Base-by-base conservation (phyloP, 2,329 filamentous ascomycete genomes). In the Teratosphaeria destructans region DNA sequence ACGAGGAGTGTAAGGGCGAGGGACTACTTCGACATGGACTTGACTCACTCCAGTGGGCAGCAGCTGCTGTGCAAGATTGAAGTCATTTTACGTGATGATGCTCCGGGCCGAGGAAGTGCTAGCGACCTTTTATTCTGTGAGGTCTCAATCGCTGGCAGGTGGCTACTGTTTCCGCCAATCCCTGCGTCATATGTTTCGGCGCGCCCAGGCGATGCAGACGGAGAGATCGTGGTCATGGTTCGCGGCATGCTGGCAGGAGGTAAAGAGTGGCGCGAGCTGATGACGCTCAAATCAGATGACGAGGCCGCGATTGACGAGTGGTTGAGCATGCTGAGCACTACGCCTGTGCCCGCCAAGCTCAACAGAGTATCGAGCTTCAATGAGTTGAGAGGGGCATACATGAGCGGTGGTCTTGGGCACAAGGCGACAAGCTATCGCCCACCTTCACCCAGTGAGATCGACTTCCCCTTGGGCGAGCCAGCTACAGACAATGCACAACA, bases 41-140 rank as follows among this genome's bases (percentile, higher is more conserved):
- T 99, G 14, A 81, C 83, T 56, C 94, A 99, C 73, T 95, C 93
- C 1, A 96, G 84, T 68, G 92, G 93, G 1, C 93, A 97, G 71
- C 82, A 91, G 61, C 81, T 99, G 53, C 90, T 90, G 67, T 96
- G 94, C 70, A 88, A 89, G 66, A 84, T 96, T 16, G 94, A 99
- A 72, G 72, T 99, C 34, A 81, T 97, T 14, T 82, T 93, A 64
- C 85, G 94, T 69, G 93, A 97, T 70, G 90, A 90, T 66, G 79
- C 85, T 27, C 79, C 82, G n/a, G 82, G 83, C 55, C 79, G 82
- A 39, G 82, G 82, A 3, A 83, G 87, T 63, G 78, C 82, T 55
- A 91, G 93, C 6, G 94, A 99, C 72, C 72, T 99, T n/a, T 82
- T 99, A 26, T 87, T 99, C 59, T 92, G 93, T 65, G 92, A 97